Percentiles rank a stretch among this genome's conserved stretches.
Evolutionary conservation across 2,329 filamentous ascomycete genomes (phyloP).

Genomic region (Aspergillus quadricinctus): DNA sequence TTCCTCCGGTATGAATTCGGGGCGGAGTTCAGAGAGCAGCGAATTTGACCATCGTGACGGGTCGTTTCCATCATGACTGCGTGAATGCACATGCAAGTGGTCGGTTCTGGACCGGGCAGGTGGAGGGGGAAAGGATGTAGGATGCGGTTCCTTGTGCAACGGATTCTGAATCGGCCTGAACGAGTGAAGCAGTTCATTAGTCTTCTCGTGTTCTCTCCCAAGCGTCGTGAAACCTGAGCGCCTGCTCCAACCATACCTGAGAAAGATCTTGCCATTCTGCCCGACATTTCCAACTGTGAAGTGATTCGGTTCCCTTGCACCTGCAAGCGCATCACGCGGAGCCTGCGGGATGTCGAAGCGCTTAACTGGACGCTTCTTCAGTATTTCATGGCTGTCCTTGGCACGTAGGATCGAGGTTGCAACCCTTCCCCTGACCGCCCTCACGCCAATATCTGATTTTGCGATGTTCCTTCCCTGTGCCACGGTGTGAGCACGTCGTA

Average conservation of each 20-base stretch:
- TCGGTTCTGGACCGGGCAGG: conserved; percentile 58
- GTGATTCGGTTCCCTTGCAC: conserved; percentile 62
- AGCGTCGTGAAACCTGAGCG: conserved; percentile 10
- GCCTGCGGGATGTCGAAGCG: conserved; percentile 47
- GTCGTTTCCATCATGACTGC: conserved; percentile 25
- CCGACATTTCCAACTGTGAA: conserved; percentile 79
- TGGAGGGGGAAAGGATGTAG: conserved; percentile 38
- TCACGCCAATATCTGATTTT: conserved; percentile 26
- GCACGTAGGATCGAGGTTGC: conserved; percentile 35
- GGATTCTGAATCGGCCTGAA: conserved; percentile 34
- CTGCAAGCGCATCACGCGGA: conserved; percentile 56
- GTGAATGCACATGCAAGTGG: conserved; percentile 41
- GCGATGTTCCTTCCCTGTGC: conserved; percentile 29
- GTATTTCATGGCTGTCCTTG: conserved; percentile 52
- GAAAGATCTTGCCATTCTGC: conserved; percentile 76
- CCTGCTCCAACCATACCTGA: conserved; percentile 56
- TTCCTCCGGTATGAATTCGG: conserved; percentile 22
- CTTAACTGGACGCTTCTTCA: conserved; percentile 37
- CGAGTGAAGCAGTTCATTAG: background rate
- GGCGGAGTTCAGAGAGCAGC: conserved; percentile 37
- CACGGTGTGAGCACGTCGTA: conserved; percentile 38
- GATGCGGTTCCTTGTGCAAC: conserved; percentile 27
- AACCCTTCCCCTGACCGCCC: conserved; percentile 29
- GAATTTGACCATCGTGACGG: conserved; percentile 38
- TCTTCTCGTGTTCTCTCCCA: conserved; percentile 12